phyloP scores from a whole-genome alignment of 208 protist genomes.

The Leishmania tropica region DNA sequence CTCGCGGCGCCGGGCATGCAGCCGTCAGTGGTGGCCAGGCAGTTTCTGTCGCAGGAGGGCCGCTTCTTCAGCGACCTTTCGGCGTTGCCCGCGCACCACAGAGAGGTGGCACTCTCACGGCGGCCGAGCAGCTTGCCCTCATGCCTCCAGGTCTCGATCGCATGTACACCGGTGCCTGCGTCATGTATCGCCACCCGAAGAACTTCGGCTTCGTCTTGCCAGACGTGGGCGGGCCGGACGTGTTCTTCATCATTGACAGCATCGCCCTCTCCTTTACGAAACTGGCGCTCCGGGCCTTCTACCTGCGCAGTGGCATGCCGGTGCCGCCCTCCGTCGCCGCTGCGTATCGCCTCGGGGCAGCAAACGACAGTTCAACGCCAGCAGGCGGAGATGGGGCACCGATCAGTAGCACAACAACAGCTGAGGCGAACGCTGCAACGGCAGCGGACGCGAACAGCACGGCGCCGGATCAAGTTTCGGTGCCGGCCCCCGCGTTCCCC shows the following conservation, averaged over 20 bases:
- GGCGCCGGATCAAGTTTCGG: background rate
- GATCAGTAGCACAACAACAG: background rate
- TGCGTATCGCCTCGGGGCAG: constrained; percentile 1
- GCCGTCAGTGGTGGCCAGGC: background rate
- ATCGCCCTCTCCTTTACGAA: constrained; percentile 67
- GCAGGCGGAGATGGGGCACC: background rate
- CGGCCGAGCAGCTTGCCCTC: constrained; percentile 68
- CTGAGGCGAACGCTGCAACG: background rate
- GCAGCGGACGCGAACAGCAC: background rate
- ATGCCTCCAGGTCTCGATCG: constrained; percentile 67
- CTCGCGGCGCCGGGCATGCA: background rate
- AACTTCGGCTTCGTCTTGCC: constrained; percentile 83
- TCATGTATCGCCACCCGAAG: constrained; percentile 64
- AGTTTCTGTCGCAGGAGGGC: background rate
- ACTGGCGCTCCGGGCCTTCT: constrained; percentile 57
- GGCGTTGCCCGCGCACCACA: background rate
- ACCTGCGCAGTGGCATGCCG: constrained; percentile 26
- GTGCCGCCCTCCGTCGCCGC: constrained; percentile 27
- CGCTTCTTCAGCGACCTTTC: background rate
- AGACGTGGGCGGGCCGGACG: constrained; percentile 73
- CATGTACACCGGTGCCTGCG: constrained; percentile 59
- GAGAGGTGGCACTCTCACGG: constrained; percentile 28
- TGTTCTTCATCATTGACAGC: constrained; percentile 77
- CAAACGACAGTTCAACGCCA: background rate
- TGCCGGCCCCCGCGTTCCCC: background rate